Conservation (phyloP, 768 basidiomycete species). For the Gelatoporia subvermispora region DNA sequence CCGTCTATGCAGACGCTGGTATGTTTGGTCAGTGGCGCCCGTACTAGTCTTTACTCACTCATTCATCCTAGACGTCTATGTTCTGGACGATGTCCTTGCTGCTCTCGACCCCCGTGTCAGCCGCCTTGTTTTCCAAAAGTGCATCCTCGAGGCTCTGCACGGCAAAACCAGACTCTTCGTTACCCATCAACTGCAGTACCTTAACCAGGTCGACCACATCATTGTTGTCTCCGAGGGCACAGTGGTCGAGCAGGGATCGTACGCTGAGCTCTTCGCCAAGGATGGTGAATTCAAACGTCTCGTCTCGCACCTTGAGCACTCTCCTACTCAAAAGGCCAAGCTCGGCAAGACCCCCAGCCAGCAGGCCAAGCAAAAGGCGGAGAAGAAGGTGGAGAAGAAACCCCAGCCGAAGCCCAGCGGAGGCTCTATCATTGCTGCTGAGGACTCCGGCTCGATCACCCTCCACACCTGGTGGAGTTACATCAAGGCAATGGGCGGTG, state of each 20-base stretch:
- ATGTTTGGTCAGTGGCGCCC: conserved; percentile 35
- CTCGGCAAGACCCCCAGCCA: not conserved
- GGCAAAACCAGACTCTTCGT: conserved; percentile 43
- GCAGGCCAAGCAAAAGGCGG: not conserved
- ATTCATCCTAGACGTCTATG: not conserved
- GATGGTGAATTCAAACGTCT: conserved; percentile 24
- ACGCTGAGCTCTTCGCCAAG: conserved; percentile 30
- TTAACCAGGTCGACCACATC: conserved; percentile 37
- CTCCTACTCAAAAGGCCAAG: conserved; percentile 3
- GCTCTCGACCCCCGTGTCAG: conserved; percentile 44
- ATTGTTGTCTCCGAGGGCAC: conserved; percentile 42
- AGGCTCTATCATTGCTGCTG: conserved; percentile 18
- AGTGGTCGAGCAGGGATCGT: conserved; percentile 42
- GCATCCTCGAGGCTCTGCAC: conserved; percentile 36
- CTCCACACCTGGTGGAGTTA: conserved; percentile 26
- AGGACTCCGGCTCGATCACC: conserved; percentile 22
- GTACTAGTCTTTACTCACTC: not conserved
- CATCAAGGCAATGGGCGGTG: conserved; percentile 26
- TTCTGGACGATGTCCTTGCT: conserved; percentile 25
- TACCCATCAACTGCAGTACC: conserved; percentile 32
- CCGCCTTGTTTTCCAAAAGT: conserved; percentile 39
- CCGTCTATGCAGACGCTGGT: conserved; percentile 32
- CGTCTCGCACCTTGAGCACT: conserved; percentile 17
- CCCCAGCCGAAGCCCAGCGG: conserved; percentile 3
- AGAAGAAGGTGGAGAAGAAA: conserved; percentile 8